Evolutionary conservation across 768 basidiomycete species (phyloP).

Genomic region (Tulasnella sp.): DNA sequence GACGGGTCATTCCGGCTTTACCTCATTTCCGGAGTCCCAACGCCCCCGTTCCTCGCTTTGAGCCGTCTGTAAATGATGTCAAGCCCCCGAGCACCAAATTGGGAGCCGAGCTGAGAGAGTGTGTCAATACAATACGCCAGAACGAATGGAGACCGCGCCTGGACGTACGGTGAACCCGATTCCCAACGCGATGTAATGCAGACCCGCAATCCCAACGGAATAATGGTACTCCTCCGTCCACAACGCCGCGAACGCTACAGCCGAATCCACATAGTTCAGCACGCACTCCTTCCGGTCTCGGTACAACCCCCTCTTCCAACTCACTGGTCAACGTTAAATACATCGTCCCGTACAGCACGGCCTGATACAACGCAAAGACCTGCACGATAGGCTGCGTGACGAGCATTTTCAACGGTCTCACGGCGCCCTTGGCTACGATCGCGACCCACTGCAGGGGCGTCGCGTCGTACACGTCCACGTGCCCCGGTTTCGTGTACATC

Average conservation of each 20-base stretch:
- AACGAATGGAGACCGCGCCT: neutral
- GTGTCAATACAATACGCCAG: neutral
- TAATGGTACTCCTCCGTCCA: conserved; percentile 36
- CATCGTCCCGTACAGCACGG: conserved; percentile 52
- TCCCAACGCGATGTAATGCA: conserved; percentile 64
- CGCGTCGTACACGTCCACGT: conserved; percentile 4
- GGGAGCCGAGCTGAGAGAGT: conserved; percentile 11
- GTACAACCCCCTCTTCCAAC: neutral
- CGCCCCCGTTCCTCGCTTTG: conserved; percentile 41
- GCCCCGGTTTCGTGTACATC: conserved; percentile 21
- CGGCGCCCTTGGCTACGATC: conserved; percentile 41
- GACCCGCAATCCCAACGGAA: conserved; percentile 43
- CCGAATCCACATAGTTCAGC: neutral
- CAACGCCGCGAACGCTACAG: conserved; percentile 18
- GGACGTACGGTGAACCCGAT: conserved; percentile 36
- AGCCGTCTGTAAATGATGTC: conserved; percentile 44
- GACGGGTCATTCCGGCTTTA: too few relatives aligned
- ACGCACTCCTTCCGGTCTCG: neutral
- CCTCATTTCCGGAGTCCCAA: conserved; percentile 44
- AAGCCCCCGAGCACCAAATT: conserved; percentile 40
- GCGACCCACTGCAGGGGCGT: neutral
- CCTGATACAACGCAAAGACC: conserved; percentile 54
- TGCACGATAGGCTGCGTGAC: conserved; percentile 52
- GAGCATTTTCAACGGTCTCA: conserved; percentile 60
- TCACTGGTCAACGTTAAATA: conserved; percentile 31